Base-by-base conservation (phyloP, 345 rosid genomes). In the Psidium friedrichsthalianum region DNA sequence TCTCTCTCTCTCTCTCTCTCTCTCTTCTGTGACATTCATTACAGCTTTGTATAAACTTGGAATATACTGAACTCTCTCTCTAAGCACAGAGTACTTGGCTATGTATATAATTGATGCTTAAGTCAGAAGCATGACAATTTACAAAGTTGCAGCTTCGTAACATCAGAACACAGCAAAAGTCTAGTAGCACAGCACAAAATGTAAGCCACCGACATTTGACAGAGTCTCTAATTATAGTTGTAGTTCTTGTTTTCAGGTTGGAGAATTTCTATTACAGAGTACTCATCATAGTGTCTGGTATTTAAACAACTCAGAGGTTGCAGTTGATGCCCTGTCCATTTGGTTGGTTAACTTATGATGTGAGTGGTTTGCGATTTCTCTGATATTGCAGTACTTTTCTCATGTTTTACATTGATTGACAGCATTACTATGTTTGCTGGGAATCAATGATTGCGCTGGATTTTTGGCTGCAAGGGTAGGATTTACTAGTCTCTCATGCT, bases 401-500 rank as follows among this genome's bases (percentile, higher is more conserved):
- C 13, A 69, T 69, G 47, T 47, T 69, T 69, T 69, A 36, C 14
- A 21, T 36, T 69, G 80, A 69, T 69, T 36, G 80, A 76, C 92
- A 91, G 94, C 87, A 84, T 91, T 83, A 85, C 90, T 78, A 88
- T 92, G 59, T 89, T 40, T 83, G 91, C 83, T 92, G 94, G 93
- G 92, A 93, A 87, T 91, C 93, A 85, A 92, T 92, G 94, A 90
- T 93, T 86, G 91, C 93, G 44, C 92, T 92, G 95, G 94, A 85
- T 90, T 92, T 90, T 88, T 91, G 85, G 95, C 94, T 81, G 93
- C 93, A 74, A 88, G 94, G 95, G 94, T 92, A 87, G 13, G 91
- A 87, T n/a, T 64, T 27, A 84, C 85, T 49, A 53, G 81, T 69
- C 56, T 81, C 74, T 59, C 84, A 18, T 58, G 64, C 64, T 58